Base-by-base conservation (phyloP, 140 eudicot species). In the Erigeron philadelphicus region DNA sequence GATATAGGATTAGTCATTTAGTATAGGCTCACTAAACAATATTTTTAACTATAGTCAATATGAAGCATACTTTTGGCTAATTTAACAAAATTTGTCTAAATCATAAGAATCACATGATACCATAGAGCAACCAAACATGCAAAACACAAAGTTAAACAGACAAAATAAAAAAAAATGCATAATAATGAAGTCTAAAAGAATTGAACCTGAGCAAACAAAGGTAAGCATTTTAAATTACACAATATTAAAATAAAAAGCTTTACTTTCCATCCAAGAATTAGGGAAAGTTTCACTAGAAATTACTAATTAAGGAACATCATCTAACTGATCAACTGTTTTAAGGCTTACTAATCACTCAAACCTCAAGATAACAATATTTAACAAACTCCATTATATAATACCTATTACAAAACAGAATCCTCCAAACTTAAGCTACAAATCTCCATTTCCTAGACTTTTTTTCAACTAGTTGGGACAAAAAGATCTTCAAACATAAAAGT, bases 251-350 rank as follows among this genome's bases (percentile, higher is more conserved):
- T 43, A 69, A 68, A 8, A 76, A 69, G 61, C 76, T 62, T 76
- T 71, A 70, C 50, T 52, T 62, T 63, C 9, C 45, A 76, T 76
- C 76, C 76, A 76, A 62, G 66, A 70, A 69, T 44, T 62, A 19
- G 68, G 79, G 73, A 57, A 55, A 54, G 66, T 18, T 44, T 9
- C 6, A 53, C 43, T 57, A 58, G 43, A 44, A 40, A 54, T n/a
- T 23, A 54, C 10, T 35, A 10, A 21, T 61, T 61, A 8, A 60
- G 8, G 19, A 68, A 48, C 63, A 48, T 48, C 23, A 67, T 59
- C 35, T 38, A 67, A 48, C 15, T 49, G 42, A 60, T 41, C 10
- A 61, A 1, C 7, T 46, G 54, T 9, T 41, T 19, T 21, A 70
- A 50, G 11, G 57, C 38, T 13, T n/a, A 16, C 25, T 41, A 43